A percentile compares a stretch with the other conserved stretches of the same genome.
Conservation (phyloP, 2,329 filamentous ascomycete species). For the Ceratocystis alfenasii region DNA sequence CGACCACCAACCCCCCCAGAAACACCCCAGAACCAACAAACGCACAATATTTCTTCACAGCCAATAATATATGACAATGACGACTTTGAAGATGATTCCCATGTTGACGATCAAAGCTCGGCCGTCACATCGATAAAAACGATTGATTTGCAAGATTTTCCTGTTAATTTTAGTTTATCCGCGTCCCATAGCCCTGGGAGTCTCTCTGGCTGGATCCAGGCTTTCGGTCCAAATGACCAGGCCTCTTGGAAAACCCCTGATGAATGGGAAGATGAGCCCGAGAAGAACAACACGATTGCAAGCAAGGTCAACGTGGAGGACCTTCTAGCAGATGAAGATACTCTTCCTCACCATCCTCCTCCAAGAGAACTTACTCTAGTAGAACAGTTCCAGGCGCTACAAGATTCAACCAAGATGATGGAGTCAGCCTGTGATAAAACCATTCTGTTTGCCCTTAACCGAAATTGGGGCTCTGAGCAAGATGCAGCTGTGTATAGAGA, state of each 20-base stretch:
- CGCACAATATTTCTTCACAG: not conserved
- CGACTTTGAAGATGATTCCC: not conserved
- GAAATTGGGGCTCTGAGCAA: slow-evolving; percentile 36
- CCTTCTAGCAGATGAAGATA: slow-evolving; percentile 16
- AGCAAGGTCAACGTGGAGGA: slow-evolving; percentile 18
- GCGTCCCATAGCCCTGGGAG: not conserved
- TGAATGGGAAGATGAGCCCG: slow-evolving; percentile 30
- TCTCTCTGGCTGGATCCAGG: slow-evolving; percentile 15
- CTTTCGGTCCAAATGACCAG: slow-evolving; percentile 19
- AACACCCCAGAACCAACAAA: slow-evolving; percentile 15
- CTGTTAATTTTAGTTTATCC: slow-evolving; percentile 15
- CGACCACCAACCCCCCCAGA: slow-evolving; percentile 18
- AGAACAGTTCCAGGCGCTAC: slow-evolving; percentile 31
- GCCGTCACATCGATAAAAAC: not conserved
- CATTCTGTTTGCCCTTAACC: slow-evolving; percentile 44
- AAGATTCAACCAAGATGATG: slow-evolving; percentile 45
- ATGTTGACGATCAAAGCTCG: not conserved
- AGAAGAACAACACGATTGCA: not conserved
- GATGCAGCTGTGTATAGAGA: slow-evolving; percentile 40
- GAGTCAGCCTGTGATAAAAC: slow-evolving; percentile 39
- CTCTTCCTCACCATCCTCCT: slow-evolving; percentile 21
- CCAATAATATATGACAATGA: slow-evolving; percentile 1
- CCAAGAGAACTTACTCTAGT: slow-evolving; percentile 26
- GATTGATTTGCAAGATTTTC: slow-evolving; percentile 11
- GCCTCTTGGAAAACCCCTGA: slow-evolving; percentile 28